Base-by-base conservation (phyloP, 176 grass and related monocot species). In the Saccharum spontaneum region DNA sequence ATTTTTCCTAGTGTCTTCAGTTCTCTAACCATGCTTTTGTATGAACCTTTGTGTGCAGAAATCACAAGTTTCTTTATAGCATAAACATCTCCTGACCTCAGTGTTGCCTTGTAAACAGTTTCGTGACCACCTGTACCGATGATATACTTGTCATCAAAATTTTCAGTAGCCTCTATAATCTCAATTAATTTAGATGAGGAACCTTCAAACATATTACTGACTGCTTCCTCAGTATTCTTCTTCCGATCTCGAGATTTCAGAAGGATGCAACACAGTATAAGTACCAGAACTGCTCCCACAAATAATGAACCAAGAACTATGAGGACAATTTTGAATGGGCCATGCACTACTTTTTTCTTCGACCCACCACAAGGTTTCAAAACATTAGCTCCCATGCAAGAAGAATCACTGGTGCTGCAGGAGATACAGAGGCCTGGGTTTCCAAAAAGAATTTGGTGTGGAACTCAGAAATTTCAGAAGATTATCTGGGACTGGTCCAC, bases 51-150 rank as follows among this genome's bases (percentile, higher is more conserved):
- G 39, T 72, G 82, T 13, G 57, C 10, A 52, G 84, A 33, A 67
- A 91, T 84, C 40, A 16, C 68, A 77, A 94, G 61, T 55, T 85
- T 94, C 86, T 97, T 97, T 60, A 94, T 82, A 31, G 94, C 94
- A 88, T 86, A 94, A 49, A 86, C 72, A 75, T 94, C 88, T 43
- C 78, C 88, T 14, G 86, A 75, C 31, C 75, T 79, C 52, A 92
- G 9, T 46, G 65, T 62, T 74, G 90, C 92, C 75, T 89, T 97
- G 59, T 94, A 97, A 24, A 97, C 94, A 13, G 83, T 84, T 66
- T 90, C 93, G 39, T 95, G 93, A 37, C 86, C 90, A 63, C 93
- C 93, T 65, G 40, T 82, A 24, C 93, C 88, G 0, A 95, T 85
- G 34, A 46, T 20, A 82, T 92, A 89, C 37, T 87, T 89, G 28